Conservation (phyloP, 768 basidiomycete genomes). For the Paxillus rubicundulus region DNA sequence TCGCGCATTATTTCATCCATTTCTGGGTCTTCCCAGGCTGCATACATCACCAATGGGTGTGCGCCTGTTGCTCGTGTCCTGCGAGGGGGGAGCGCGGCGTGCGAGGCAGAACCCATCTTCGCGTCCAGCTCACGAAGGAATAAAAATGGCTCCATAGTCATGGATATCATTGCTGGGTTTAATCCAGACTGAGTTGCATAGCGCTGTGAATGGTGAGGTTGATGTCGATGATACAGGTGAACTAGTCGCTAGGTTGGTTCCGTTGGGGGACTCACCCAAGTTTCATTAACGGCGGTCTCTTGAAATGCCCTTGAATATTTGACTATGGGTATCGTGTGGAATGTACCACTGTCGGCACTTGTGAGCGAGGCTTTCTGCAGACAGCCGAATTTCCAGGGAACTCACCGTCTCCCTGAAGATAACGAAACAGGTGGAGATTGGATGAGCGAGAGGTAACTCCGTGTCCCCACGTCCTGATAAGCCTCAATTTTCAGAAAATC, state of each 20-base stretch:
- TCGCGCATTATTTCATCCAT: too few species aligned
- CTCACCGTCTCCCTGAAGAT: slow-evolving; percentile 24
- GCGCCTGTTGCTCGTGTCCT: too few species aligned
- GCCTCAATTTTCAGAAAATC: slow-evolving; percentile 25
- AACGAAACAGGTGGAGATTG: slow-evolving; percentile 16
- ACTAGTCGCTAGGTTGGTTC: background rate
- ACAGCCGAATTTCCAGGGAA: background rate
- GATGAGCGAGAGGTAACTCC: slow-evolving; percentile 26
- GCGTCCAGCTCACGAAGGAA: too few species aligned
- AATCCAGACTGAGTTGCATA: too few species aligned
- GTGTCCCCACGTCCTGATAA: slow-evolving; percentile 13
- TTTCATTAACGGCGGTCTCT: slow-evolving; percentile 14
- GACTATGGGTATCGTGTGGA: slow-evolving; percentile 24
- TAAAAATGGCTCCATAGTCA: too few species aligned
- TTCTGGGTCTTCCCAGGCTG: too few species aligned
- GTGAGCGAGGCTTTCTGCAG: too few species aligned
- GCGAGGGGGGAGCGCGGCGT: too few species aligned
- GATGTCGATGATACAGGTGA: slow-evolving; percentile 16
- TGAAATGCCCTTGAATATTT: slow-evolving; percentile 20
- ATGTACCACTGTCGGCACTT: slow-evolving; percentile 14
- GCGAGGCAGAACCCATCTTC: too few species aligned
- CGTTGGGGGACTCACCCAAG: slow-evolving; percentile 11
- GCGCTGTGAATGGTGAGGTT: too few species aligned
- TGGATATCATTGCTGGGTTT: too few species aligned
- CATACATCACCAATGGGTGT: too few species aligned